A percentile compares a stretch with the other conserved stretches of the same genome.
These are phyloP conservation scores for Quercus agrifolia DNA, from an alignment of 306 rosid genomes.

Conservation along the genomic window DNA sequence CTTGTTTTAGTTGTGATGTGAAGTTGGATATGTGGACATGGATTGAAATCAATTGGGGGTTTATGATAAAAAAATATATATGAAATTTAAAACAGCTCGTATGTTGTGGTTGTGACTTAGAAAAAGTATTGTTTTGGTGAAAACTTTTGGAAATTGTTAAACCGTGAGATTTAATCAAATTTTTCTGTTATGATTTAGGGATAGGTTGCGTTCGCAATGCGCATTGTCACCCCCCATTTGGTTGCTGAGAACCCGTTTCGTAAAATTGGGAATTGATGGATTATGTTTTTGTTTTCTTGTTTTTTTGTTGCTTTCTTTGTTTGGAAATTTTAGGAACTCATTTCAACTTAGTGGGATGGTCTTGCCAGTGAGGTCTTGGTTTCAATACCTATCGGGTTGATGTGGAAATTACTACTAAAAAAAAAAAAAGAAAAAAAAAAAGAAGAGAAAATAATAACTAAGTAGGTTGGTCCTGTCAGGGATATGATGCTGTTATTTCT, in stretches of 20 bases:
- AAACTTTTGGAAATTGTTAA: not conserved
- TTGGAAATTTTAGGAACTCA: not conserved
- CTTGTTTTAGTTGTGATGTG: not conserved
- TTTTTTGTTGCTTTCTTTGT: not conserved
- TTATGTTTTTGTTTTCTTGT: not conserved
- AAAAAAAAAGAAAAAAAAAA: no score
- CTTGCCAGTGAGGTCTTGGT: no score
- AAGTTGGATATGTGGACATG: not conserved
- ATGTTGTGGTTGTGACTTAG: no score
- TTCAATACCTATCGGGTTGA: no score
- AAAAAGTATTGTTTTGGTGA: not conserved
- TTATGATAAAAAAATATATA: no score
- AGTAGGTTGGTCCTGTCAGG: not conserved
- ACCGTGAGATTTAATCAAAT: not conserved
- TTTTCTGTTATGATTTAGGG: not conserved
- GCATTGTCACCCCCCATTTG: not conserved
- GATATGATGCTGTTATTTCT: slow-evolving; percentile 10
- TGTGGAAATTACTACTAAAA: no score
- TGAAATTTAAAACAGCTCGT: no score
- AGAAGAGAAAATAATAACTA: no score
- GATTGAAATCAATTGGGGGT: no score
- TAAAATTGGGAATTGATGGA: no score
- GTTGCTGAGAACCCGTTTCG: not conserved
- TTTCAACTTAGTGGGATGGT: not conserved
- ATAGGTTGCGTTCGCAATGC: not conserved